These are phyloP conservation scores for Gossypium anomalum DNA, from an alignment of 345 rosid species.

Conservation along the genomic window DNA sequence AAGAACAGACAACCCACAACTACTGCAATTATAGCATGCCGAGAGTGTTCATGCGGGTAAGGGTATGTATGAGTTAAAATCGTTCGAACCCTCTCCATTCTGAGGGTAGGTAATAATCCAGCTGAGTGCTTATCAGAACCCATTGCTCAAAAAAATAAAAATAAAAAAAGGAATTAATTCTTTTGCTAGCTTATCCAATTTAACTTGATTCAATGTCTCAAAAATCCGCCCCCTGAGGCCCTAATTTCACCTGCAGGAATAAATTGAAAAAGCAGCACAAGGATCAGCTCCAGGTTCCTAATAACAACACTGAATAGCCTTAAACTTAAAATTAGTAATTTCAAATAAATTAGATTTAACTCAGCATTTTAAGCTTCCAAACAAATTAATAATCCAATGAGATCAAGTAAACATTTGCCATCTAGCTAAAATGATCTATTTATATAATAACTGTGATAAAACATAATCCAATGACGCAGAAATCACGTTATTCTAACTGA, in stretches of 20 bases:
- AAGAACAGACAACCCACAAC: constrained; percentile 89
- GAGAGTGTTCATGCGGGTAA: constrained; percentile 97
- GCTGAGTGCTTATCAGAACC: background rate
- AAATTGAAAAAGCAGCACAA: background rate
- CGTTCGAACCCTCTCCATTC: constrained; percentile 90
- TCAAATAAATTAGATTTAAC: background rate
- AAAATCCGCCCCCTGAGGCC: constrained; percentile 7
- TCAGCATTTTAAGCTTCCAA: background rate
- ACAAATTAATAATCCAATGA: background rate
- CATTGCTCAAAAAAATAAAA: background rate
- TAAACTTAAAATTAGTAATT: background rate
- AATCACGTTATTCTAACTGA: background rate
- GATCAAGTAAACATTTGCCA: background rate
- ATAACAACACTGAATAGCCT: constrained; percentile 6
- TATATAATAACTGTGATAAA: background rate
- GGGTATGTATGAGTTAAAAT: constrained; percentile 80
- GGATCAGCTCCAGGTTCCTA: constrained; percentile 24
- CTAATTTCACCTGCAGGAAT: constrained; percentile 21
- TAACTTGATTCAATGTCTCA: constrained; percentile 11
- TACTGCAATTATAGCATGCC: constrained; percentile 95
- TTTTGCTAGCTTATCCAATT: background rate
- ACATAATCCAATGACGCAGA: background rate
- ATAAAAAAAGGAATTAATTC: background rate
- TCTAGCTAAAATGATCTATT: background rate
- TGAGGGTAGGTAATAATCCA: constrained; percentile 45